Base-by-base conservation (phyloP, 179 eudicot genomes). In the Spinacia oleracea region DNA sequence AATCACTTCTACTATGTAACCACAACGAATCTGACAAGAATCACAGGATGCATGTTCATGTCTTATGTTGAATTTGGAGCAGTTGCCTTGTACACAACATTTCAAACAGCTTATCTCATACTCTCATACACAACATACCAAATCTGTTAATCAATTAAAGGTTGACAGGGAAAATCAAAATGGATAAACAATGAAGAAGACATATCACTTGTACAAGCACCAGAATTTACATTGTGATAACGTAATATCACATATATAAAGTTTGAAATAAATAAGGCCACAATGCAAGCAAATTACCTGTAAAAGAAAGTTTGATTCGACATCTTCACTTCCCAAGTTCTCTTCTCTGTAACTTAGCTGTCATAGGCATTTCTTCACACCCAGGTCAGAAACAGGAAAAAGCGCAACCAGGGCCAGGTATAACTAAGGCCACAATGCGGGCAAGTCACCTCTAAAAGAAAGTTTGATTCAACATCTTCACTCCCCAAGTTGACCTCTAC, bases 401-500 rank as follows among this genome's bases (percentile, higher is more conserved):
- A 32, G 60, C 63, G 34, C 75, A 72, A 31, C 43, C 43, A 23
- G 60, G 42, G 15, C n/a, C 70, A 63, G 45, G 48, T 31, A 38
- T 59, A n/a, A 51, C 25, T 45, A 27, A 45, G 7, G 55, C 8
- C 14, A 35, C 2, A 32, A 3, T 68, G 48, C 40, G 16, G 23
- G 25, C 15, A 15, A 63, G 43, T 34, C 9, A 46, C 31, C 20
- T 25, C 55, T 70, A 4, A 70, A 70, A 5, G 5, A 3, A 51
- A 53, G 63, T 51, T 51, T 48, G 40, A 72, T 50, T 46, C 8
- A 5, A 29, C 42, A 70, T 72, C 40, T 48, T 72, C 11, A 48
- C 59, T 51, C 29, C 74, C 23, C n/a, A 46, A 70, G 32, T 43
- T n/a, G n/a, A n/a, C n/a, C n/a, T 70, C 75, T 21, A 72, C 46